A percentile compares a stretch with the other conserved stretches of the same genome.
These are phyloP conservation scores for Udeniomyces megalosporus DNA, from an alignment of 768 basidiomycete species.

Conservation along the genomic window DNA sequence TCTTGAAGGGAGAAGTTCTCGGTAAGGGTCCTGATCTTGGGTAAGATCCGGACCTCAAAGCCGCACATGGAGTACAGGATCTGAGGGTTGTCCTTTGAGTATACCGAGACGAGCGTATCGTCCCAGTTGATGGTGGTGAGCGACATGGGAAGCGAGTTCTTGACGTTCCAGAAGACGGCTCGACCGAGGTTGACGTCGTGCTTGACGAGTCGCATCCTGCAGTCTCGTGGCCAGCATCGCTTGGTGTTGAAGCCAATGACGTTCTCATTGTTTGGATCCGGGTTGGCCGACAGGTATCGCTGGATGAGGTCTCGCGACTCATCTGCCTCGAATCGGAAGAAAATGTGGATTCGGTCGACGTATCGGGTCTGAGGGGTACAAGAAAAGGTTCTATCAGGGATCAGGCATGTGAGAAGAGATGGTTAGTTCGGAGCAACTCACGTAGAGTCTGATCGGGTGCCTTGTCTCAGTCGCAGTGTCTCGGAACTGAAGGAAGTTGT, in stretches of 20 bases:
- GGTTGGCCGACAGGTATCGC: conserved; percentile 89
- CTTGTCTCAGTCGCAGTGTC: conserved; percentile 88
- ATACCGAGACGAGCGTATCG: conserved; percentile 67
- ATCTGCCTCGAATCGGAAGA: conserved; percentile 95
- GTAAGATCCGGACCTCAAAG: conserved; percentile 95
- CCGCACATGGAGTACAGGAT: conserved; percentile 95
- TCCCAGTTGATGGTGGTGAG: conserved; percentile 94
- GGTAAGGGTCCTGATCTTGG: conserved; percentile 87
- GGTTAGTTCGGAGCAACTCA: not conserved
- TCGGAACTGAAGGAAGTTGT: conserved; percentile 94
- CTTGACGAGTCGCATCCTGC: conserved; percentile 96
- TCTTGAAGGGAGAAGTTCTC: conserved; percentile 85
- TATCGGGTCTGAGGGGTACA: conserved; percentile 50
- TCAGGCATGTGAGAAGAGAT: too few species aligned
- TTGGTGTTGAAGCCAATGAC: conserved; percentile 99
- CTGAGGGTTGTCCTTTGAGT: conserved; percentile 94
- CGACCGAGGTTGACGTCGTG: conserved; percentile 97
- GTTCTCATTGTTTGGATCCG: conserved; percentile 95
- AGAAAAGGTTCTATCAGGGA: not conserved
- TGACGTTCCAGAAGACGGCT: conserved; percentile 99
- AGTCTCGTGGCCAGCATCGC: conserved; percentile 97
- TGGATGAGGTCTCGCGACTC: conserved; percentile 96
- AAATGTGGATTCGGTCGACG: conserved; percentile 82
- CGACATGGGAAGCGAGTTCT: conserved; percentile 85
- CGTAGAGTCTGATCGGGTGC: conserved; percentile 90